A percentile compares a stretch with the other conserved stretches of the same genome.
These are phyloP conservation scores for Myxozyma monticola DNA, from an alignment of 805 yeast genomes.

Conservation along the genomic window DNA sequence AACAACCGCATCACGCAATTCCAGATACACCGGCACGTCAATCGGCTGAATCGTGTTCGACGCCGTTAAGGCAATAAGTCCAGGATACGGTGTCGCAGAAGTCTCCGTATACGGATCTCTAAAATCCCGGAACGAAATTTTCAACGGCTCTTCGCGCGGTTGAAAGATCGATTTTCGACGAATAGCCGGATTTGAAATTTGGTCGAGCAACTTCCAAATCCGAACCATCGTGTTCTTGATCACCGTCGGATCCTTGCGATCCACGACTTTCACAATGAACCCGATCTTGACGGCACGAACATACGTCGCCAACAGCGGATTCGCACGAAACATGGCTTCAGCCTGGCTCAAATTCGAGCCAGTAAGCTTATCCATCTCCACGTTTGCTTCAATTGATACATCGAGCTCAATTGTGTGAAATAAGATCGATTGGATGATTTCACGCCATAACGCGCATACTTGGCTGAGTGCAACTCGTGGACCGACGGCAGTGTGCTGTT, in stretches of 20 bases:
- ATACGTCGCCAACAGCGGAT: constrained; percentile 9
- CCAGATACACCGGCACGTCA: constrained; percentile 2
- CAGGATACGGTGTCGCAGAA: too few relatives aligned
- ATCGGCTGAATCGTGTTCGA: neutral
- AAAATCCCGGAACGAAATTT: too few relatives aligned
- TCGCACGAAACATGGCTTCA: constrained; percentile 3
- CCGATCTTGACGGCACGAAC: neutral
- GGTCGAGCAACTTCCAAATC: constrained; percentile 3
- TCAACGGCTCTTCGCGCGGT: neutral
- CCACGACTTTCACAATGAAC: neutral
- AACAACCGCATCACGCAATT: constrained; percentile 1
- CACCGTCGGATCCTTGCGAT: too few relatives aligned
- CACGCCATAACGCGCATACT: constrained; percentile 7
- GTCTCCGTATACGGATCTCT: too few relatives aligned
- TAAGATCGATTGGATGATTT: constrained; percentile 1
- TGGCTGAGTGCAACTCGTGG: neutral
- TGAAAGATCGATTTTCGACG: neutral
- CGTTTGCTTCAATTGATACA: neutral
- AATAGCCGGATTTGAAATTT: constrained; percentile 3
- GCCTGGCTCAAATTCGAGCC: constrained; percentile 1
- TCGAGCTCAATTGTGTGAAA: constrained; percentile 2
- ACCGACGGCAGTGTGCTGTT: neutral
- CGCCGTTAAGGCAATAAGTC: too few relatives aligned
- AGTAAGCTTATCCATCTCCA: neutral
- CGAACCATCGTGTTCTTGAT: neutral